A percentile compares a stretch with the other conserved stretches of the same genome.
These are phyloP conservation scores for Teunomyces stri DNA, from an alignment of 805 yeast species.

Conservation along the genomic window DNA sequence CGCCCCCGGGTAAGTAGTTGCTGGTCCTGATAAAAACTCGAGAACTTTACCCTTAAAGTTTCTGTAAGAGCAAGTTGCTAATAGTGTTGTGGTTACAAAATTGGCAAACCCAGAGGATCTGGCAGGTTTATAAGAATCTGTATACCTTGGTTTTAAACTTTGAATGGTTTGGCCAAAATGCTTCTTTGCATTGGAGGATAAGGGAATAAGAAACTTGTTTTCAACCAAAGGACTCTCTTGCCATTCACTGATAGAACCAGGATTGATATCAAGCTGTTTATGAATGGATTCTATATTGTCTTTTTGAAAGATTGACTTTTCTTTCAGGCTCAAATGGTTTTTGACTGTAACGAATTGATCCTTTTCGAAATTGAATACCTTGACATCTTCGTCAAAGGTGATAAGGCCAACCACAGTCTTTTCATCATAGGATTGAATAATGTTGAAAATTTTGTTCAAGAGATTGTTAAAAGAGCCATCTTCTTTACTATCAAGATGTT, in stretches of 20 bases:
- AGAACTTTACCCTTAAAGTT: slow-evolving; percentile 26
- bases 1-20: slow-evolving; percentile 36
- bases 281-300: slow-evolving; percentile 1
- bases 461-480: slow-evolving; percentile 14
- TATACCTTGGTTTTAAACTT: slow-evolving; percentile 20
- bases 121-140: slow-evolving; percentile 28
- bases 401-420: slow-evolving; percentile 22
- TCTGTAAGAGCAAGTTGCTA: slow-evolving; percentile 18
- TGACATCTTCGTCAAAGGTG: slow-evolving; percentile 28
- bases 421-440: slow-evolving; percentile 15
- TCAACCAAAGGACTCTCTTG: slow-evolving; percentile 9
- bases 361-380: slow-evolving; percentile 16
- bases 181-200: slow-evolving; percentile 7
- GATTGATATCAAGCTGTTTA: slow-evolving; percentile 2
- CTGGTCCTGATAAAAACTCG: slow-evolving; percentile 38
- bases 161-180: slow-evolving; percentile 11
- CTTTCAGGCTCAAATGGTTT: not conserved
- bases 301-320: slow-evolving; percentile 5
- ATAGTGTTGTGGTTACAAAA: slow-evolving; percentile 20
- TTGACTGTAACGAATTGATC: not conserved
- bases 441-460: slow-evolving; percentile 10
- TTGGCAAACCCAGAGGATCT: slow-evolving; percentile 38
- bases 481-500: slow-evolving; percentile 22
- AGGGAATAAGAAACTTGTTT: slow-evolving; percentile 9
- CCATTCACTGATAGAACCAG: slow-evolving; percentile 7